These are phyloP conservation scores for Microsporum ferrugineum DNA, from an alignment of 2,329 filamentous ascomycete genomes.

Conservation along the genomic window DNA sequence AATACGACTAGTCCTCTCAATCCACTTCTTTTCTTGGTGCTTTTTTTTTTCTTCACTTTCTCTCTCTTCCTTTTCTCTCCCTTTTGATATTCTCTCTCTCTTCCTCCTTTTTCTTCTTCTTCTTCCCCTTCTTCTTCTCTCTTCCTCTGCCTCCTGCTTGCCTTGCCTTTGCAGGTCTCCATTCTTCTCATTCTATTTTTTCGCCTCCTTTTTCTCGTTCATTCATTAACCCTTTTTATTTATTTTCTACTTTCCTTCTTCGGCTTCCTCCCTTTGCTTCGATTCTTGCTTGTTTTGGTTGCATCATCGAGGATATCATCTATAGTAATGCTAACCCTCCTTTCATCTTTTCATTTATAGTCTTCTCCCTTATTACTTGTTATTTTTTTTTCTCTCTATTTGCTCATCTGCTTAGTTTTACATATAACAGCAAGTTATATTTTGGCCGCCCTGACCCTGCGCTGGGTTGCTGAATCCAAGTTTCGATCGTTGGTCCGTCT, in stretches of 20 bases:
- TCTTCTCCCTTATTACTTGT: no score
- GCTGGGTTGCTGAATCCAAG: not conserved
- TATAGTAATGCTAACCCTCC: not conserved
- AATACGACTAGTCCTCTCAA: conserved; percentile 1
- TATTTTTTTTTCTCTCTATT: not conserved
- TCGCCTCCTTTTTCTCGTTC: conserved; percentile 7
- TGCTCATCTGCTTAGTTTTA: not conserved
- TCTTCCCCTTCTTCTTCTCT: conserved; percentile 12
- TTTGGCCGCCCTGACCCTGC: not conserved
- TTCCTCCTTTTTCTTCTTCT: conserved; percentile 4
- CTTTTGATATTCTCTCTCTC: conserved; percentile 5
- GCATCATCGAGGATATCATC: not conserved
- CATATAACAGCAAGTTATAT: not conserved
- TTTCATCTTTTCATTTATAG: not conserved
- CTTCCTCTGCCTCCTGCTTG: conserved; percentile 8
- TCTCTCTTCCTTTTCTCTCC: conserved; percentile 16
- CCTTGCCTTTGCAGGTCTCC: conserved; percentile 9
- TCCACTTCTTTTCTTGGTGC: conserved; percentile 2
- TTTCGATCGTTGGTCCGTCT: not conserved
- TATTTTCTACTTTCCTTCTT: not conserved
- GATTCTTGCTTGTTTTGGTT: conserved; percentile 1
- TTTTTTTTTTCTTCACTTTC: not conserved
- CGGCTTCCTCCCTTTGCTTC: not conserved
- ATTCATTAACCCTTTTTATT: conserved; percentile 6
- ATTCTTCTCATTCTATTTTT: conserved; percentile 5